Evolutionary conservation across 73 alveolate species (phyloP).

Genomic region (Paramecium sonneborni): DNA sequence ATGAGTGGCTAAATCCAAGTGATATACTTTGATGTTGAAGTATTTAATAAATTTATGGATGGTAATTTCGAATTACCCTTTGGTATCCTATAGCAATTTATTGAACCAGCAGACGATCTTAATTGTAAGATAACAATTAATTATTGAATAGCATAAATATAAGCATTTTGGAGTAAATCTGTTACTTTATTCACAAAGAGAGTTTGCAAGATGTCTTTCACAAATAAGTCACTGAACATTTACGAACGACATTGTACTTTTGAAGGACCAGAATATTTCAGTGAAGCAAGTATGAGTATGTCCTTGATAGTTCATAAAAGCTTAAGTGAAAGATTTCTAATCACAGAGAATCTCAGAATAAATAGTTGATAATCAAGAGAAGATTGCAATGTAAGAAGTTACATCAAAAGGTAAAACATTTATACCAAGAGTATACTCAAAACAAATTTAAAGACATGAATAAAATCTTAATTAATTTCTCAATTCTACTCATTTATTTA

Average conservation of each 20-base stretch:
- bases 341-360: constrained; percentile 27
- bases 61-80: neutral
- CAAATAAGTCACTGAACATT: constrained; percentile 31
- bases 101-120: constrained; percentile 39
- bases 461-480: neutral
- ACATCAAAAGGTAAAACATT: neutral
- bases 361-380: neutral
- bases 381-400: neutral
- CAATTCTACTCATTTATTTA: neutral
- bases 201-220: constrained; percentile 7
- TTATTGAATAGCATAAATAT: neutral
- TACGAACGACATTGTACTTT: constrained; percentile 42
- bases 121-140: neutral
- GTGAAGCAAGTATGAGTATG: constrained; percentile 33
- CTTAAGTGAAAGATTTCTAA: constrained; percentile 45
- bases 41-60: neutral
- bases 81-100: constrained; percentile 19
- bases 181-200: constrained; percentile 25
- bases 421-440: neutral
- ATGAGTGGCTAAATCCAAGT: constrained; percentile 23
- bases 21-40: constrained; percentile 15
- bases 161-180: constrained; percentile 51
- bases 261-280: constrained; percentile 52
- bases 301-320: neutral
- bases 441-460: neutral